These are phyloP conservation scores for Carex cristatella DNA, from an alignment of 176 grass and related monocot species.

Conservation along the genomic window DNA sequence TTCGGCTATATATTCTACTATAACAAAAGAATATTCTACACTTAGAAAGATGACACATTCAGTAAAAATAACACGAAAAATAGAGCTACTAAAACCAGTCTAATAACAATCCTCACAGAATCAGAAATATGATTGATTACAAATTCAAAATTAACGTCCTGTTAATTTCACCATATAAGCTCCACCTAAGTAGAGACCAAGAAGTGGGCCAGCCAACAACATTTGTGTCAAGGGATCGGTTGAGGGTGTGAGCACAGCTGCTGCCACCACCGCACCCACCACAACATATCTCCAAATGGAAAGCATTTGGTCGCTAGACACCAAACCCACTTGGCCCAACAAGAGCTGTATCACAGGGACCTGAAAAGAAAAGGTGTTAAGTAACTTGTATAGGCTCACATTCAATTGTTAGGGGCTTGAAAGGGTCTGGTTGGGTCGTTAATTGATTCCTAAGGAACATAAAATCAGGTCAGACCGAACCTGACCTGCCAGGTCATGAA, in stretches of 20 bases:
- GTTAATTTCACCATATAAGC: constrained; percentile 85
- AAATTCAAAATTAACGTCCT: constrained; percentile 46
- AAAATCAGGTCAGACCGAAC: constrained; percentile 2
- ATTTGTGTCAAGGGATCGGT: constrained; percentile 91
- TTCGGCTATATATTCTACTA: neutral
- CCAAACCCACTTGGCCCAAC: constrained; percentile 80
- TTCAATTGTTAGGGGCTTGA: neutral
- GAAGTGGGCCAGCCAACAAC: constrained; percentile 77
- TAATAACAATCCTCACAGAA: neutral
- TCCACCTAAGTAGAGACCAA: constrained; percentile 92
- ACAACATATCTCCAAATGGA: constrained; percentile 99
- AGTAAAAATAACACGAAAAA: neutral
- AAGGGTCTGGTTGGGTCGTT: neutral
- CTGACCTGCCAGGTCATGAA: neutral
- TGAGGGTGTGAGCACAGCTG: constrained; percentile 89
- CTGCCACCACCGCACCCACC: constrained; percentile 75
- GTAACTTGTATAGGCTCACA: neutral
- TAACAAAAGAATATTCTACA: constrained; percentile 13
- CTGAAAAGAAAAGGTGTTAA: constrained; percentile 36
- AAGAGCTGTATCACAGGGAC: constrained; percentile 92
- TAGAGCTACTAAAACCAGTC: neutral
- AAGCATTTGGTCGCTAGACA: constrained; percentile 85
- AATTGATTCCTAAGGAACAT: neutral
- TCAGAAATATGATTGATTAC: neutral
- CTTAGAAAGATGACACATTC: neutral